Percentiles rank a stretch among this genome's conserved stretches.
These are phyloP conservation scores for Xylogone sp. DNA, from an alignment of 2,329 filamentous ascomycete genomes.

Conservation along the genomic window DNA sequence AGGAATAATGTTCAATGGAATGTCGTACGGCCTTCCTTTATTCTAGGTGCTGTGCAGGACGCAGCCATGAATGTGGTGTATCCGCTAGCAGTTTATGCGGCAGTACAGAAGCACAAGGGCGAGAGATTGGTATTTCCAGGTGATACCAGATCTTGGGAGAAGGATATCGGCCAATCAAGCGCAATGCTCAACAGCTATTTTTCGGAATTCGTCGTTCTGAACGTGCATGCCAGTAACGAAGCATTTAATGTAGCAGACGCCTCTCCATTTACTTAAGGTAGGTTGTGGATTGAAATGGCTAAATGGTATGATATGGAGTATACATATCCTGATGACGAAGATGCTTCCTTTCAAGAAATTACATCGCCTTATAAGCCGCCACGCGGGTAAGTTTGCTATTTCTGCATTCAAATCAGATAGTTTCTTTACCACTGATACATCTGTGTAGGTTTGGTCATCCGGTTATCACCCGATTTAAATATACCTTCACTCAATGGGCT, in stretches of 20 bases:
- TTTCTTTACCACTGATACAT: conserved; percentile 4
- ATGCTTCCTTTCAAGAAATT: too few species aligned
- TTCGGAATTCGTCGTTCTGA: conserved; percentile 45
- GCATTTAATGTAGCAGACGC: conserved; percentile 47
- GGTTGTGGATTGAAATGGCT: conserved; percentile 43
- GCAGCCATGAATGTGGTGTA: conserved; percentile 46
- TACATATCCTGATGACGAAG: conserved; percentile 19
- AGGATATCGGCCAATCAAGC: conserved; percentile 35
- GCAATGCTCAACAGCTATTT: conserved; percentile 46
- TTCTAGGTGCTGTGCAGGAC: conserved; percentile 43
- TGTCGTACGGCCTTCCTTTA: conserved; percentile 42
- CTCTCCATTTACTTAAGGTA: conserved; percentile 40
- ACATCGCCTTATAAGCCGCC: background rate
- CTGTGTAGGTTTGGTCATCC: conserved; percentile 39
- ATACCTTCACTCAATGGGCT: conserved; percentile 43
- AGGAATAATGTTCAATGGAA: conserved; percentile 37
- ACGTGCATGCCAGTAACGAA: conserved; percentile 35
- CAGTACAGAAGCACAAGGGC: conserved; percentile 38
- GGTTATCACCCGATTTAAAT: conserved; percentile 32
- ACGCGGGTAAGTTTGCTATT: background rate
- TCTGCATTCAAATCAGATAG: too few species aligned
- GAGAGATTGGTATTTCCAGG: conserved; percentile 39
- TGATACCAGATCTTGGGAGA: conserved; percentile 40
- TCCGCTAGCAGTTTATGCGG: conserved; percentile 45
- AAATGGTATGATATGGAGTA: conserved; percentile 39